phyloP scores from a whole-genome alignment of 495 filamentous ascomycete genomes.

The Margaritispora aquatica region DNA sequence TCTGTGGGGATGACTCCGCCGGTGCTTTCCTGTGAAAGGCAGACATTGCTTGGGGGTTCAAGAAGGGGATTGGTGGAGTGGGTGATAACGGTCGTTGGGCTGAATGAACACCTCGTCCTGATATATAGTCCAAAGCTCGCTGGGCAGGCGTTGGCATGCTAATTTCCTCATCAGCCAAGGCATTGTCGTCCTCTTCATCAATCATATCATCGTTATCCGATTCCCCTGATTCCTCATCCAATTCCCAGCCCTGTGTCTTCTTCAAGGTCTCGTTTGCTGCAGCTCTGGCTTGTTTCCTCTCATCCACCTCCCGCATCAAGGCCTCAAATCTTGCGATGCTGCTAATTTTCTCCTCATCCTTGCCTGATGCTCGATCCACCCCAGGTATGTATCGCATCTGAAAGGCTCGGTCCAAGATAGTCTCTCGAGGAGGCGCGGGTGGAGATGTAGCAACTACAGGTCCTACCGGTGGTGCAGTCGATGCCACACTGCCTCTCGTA shows the following conservation, averaged over 20 bases:
- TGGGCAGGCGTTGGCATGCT: slow-evolving; percentile 32
- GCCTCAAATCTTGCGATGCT: slow-evolving; percentile 54
- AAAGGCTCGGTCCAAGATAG: slow-evolving; percentile 55
- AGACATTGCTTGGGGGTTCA: slow-evolving; percentile 18
- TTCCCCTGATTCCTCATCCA: slow-evolving; percentile 23
- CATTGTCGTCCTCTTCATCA: slow-evolving; percentile 30
- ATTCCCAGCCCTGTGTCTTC: slow-evolving; percentile 15
- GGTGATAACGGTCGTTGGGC: slow-evolving; percentile 15
- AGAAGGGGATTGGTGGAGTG: slow-evolving; percentile 16
- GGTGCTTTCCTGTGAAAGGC: slow-evolving; percentile 15
- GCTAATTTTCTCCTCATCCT: slow-evolving; percentile 41
- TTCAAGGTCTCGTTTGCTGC: background rate
- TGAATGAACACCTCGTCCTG: slow-evolving; percentile 30
- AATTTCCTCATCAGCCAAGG: slow-evolving; percentile 32
- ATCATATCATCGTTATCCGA: slow-evolving; percentile 19
- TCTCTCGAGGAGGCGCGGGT: slow-evolving; percentile 43
- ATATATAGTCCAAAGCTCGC: slow-evolving; percentile 42
- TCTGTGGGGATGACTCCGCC: background rate
- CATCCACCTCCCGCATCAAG: slow-evolving; percentile 48
- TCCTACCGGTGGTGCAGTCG: slow-evolving; percentile 11
- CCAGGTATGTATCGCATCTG: slow-evolving; percentile 49
- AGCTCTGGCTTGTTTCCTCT: slow-evolving; percentile 30
- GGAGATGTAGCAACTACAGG: slow-evolving; percentile 7
- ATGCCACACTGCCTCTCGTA: slow-evolving; percentile 29
- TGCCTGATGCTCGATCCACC: slow-evolving; percentile 30